Percentiles rank a stretch among this genome's conserved stretches.
These are phyloP conservation scores for Peribolospora kevripleyi DNA, from an alignment of 768 basidiomycete species.

Conservation along the genomic window DNA sequence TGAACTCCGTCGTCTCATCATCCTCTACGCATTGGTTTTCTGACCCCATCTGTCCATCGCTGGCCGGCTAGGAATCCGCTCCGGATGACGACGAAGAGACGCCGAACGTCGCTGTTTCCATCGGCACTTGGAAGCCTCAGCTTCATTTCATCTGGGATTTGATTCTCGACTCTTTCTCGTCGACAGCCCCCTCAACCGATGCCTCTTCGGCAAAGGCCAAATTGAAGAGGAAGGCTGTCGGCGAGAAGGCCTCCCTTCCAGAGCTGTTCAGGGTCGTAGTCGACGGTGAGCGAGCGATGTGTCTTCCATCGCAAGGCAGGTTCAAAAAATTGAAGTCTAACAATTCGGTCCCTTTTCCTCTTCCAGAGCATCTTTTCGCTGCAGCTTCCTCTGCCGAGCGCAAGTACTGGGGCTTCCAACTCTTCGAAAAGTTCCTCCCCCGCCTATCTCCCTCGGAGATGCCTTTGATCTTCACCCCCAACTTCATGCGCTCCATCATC, in stretches of 20 bases:
- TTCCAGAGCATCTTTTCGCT: constrained; percentile 60
- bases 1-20: constrained; percentile 17
- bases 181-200: constrained; percentile 18
- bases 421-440: constrained; percentile 55
- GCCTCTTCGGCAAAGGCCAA: constrained; percentile 15
- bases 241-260: constrained; percentile 40
- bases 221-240: not conserved
- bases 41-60: constrained; percentile 4
- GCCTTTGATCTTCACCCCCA: constrained; percentile 73
- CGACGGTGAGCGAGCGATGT: constrained; percentile 38
- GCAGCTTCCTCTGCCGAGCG: constrained; percentile 59
- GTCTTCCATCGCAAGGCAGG: no score
- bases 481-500: constrained; percentile 91
- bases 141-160: constrained; percentile 78
- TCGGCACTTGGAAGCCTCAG: constrained; percentile 55
- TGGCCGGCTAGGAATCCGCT: constrained; percentile 19
- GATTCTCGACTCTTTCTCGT: constrained; percentile 50
- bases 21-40: not conserved
- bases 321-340: not conserved
- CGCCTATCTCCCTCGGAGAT: constrained; percentile 40
- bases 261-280: constrained; percentile 81
- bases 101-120: constrained; percentile 21
- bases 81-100: constrained; percentile 23
- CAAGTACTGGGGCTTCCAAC: constrained; percentile 89
- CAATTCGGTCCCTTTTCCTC: not conserved